Evolutionary conservation across 345 rosid genomes (phyloP), one percentile per base, ranked within the genome.

Genomic region (Gossypium thurberi): DNA sequence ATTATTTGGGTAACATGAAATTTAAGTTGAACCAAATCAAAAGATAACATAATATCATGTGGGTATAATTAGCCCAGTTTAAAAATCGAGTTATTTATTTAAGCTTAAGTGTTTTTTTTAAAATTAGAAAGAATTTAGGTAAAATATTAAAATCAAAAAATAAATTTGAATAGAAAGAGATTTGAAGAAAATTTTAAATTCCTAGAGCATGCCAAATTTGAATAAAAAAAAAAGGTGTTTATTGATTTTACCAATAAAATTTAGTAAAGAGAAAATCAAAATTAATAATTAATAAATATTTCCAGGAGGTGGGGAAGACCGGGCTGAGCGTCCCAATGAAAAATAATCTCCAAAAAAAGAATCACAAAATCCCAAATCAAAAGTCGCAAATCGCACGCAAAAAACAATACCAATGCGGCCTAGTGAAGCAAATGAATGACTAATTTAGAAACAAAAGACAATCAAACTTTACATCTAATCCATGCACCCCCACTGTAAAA

Each of bases 61-160:
- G 28, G 2, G 23, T 3, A 0, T 1, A 3, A 17, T 17, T 21
- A 9, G 1, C 0, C 1, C 1, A 0, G 5, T 28, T 28, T 28
- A 28, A 28, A 3, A 6, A 33, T 4, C 0, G 0, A 0, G 1
- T 33, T 33, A 33, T 33, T 33, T 0, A 5, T 33, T 33, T 5
- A 33, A 33, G 0, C 1, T 33, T 33, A 33, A 33, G 6, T 33
- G 1, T 33, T 33, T 33, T 33, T 5, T 5, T 33, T 0, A 33
- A 33, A 33, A 33, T 33, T 33, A 0, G 6, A 33, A 33, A 33
- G 2, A 33, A 33, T 5, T 33, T 4, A 33, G 0, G 0, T 4
- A 33, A 33, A 5, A 33, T 33, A 33, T 33, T 33, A 33, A 33
- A 33, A 33, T 33, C 0, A 0, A 33, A 28, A 4, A 33, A 33